Base-by-base conservation (phyloP, 2,329 filamentous ascomycete species). In the Talaromyces sp. region DNA sequence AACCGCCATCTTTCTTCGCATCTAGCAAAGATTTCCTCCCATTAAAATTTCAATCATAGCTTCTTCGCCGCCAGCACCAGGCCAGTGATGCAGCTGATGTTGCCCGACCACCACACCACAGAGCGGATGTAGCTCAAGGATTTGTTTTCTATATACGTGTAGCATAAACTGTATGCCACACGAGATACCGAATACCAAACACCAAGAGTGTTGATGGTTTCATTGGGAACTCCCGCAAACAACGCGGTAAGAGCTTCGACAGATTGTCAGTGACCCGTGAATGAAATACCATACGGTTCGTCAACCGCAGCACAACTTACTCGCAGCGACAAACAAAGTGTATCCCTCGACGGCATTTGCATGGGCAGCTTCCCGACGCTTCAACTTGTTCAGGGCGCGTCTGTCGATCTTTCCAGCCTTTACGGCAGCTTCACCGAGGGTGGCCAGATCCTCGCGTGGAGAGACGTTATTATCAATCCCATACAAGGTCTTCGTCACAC, bases 391-490 rank as follows among this genome's bases (percentile, higher is more conserved):
- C 24, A 76, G 61, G 36, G 70, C 65, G 6, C 49, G 44, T 32
- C 70, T 71, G 5, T 63, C 69, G 29, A 77, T 59, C 51, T 74
- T 73, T 20, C 68, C 70, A 14, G 67, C 63, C 40, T 65, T 62
- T 3, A 75, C 69, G 2, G 72, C 73, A 2, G 57, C 57, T 19
- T 69, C 64, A 45, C 73, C 73, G 49, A 69, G 70, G 33, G 67
- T 73, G 46, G 47, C 46, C 9, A 76, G 60, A 51, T 76, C 72
- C 29, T 74, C 65, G 11, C 73, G 68, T 0, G 74, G 74, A 3
- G 62, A 63, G 32, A 68, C 67, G 44, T 76, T 72, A 60, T 76
- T 66, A 58, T 76, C 74, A 33, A 75, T 51, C 11, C 70, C 63
- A 48, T 66, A 59, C 44, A 44, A 49, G 1, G 62, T 40, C 51